Percentiles rank a stretch among this genome's conserved stretches.
Evolutionary conservation across 1,284 basidiomycete genomes (phyloP).

Genomic region (Porphyrellus sp.): DNA sequence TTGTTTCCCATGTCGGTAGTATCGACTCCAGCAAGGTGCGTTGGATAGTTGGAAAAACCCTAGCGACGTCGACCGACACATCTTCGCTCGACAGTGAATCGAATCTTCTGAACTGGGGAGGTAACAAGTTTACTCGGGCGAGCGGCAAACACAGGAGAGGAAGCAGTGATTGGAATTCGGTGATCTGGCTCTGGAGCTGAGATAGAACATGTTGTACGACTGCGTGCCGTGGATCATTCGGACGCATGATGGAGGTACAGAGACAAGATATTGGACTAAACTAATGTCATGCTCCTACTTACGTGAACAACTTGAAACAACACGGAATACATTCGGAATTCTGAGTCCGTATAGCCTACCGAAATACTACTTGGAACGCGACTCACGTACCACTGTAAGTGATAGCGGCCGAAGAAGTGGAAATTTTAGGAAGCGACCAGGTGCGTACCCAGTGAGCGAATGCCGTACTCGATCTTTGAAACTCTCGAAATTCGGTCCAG

Average conservation of each 20-base stretch:
- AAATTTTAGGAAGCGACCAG: too few species aligned
- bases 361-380: too few species aligned
- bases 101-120: slow-evolving; percentile 47
- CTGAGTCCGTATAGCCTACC: too few species aligned
- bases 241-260: slow-evolving; percentile 12
- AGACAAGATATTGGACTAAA: not conserved
- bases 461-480: too few species aligned
- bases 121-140: slow-evolving; percentile 52
- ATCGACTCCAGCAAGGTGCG: slow-evolving; percentile 60
- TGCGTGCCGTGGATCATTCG: slow-evolving; percentile 5
- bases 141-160: slow-evolving; percentile 58
- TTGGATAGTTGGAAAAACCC: slow-evolving; percentile 60
- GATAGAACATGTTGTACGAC: slow-evolving; percentile 43
- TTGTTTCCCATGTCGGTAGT: slow-evolving; percentile 64
- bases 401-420: too few species aligned
- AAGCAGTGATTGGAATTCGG: slow-evolving; percentile 50
- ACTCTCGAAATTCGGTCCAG: too few species aligned
- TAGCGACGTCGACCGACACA: slow-evolving; percentile 31
- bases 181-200: slow-evolving; percentile 50
- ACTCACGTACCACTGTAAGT: too few species aligned
- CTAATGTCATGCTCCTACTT: not conserved
- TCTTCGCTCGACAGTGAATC: slow-evolving; percentile 23
- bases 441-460: too few species aligned
- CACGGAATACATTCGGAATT: too few species aligned
- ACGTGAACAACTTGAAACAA: too few species aligned